Base-by-base conservation (phyloP, 2,329 filamentous ascomycete species). In the Chaetomium strumarium region DNA sequence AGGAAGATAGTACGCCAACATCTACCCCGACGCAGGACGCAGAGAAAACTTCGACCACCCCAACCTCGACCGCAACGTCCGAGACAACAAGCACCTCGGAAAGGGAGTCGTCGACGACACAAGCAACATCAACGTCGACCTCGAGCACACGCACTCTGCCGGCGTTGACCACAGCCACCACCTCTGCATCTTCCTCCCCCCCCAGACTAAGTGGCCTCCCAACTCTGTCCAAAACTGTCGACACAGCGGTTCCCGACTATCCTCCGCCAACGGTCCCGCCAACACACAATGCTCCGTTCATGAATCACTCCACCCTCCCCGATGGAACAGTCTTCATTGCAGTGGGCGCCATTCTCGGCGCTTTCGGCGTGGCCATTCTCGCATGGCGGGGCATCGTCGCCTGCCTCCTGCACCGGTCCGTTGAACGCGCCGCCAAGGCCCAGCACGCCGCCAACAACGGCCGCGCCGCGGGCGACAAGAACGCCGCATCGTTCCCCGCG, bases 241-340 rank as follows among this genome's bases (percentile, higher is more conserved):
- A 66, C 46, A 68, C 63, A 13, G 57, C 63, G 4, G 68, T 76
- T 47, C 73, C 73, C 58, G 80, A 81, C 19, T 87, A 86, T 58
- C 88, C 91, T 5, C 72, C 86, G 1, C 77, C 90, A 4, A 79
- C 83, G 24, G 85, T 97, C 2, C 93, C 93, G 8, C 87, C 90
- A 24, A 96, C 88, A 3, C 77, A 80, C 37, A 81, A 86, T 64
- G 93, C 93, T 5, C 90, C 92, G 14, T 99, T 89, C 67, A 96
- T 97, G 89, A 85, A 91, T 65, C 84, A 85, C 63, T 95, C 90
- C 1, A 84, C 72, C 49, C 76, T 91, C 11, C 93, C 93, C 2
- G 88, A 97, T 64, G 93, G 93, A 50, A 96, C 92, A 4, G 86
- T 99, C 54, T 99, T 99, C 73, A 99, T 99, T 63, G 86, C 84